A percentile compares a stretch with the other conserved stretches of the same genome.
Evolutionary conservation across 2,329 filamentous ascomycete species (phyloP).

Genomic region (Diaporthe citrichinensis): DNA sequence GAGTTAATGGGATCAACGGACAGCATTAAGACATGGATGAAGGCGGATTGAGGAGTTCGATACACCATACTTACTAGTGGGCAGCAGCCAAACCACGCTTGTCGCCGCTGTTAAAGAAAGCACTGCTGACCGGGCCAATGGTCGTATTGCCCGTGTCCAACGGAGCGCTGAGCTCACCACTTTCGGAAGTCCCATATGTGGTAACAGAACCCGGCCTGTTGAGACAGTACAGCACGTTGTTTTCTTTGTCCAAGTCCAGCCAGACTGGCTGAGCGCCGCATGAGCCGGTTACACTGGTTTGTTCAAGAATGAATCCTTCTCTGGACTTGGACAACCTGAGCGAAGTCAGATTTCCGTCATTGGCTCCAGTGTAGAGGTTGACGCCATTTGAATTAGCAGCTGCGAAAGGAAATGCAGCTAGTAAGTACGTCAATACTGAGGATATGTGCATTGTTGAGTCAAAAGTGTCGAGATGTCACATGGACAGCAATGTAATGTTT

Average conservation of each 20-base stretch:
- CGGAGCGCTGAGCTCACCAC: neutral
- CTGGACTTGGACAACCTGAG: constrained; percentile 5
- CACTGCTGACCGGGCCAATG: neutral
- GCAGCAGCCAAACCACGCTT: constrained; percentile 5
- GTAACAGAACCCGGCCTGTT: constrained; percentile 1
- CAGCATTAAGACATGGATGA: neutral
- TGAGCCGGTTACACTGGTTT: neutral
- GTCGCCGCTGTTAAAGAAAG: neutral
- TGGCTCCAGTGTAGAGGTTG: neutral
- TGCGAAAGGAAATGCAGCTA: neutral
- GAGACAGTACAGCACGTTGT: constrained; percentile 1
- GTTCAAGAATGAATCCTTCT: neutral
- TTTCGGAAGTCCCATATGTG: neutral
- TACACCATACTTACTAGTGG: neutral
- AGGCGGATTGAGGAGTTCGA: neutral
- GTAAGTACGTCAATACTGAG: neutral
- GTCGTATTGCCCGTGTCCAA: constrained; percentile 3
- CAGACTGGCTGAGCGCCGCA: neutral
- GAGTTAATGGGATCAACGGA: neutral
- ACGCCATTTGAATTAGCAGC: neutral
- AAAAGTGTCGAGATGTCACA: neutral
- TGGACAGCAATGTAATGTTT: neutral
- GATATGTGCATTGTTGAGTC: neutral
- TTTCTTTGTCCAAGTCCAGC: neutral
- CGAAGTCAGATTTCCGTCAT: neutral